Conservation (phyloP, 495 filamentous ascomycete species). For the Penicillium dipodomyicola region DNA sequence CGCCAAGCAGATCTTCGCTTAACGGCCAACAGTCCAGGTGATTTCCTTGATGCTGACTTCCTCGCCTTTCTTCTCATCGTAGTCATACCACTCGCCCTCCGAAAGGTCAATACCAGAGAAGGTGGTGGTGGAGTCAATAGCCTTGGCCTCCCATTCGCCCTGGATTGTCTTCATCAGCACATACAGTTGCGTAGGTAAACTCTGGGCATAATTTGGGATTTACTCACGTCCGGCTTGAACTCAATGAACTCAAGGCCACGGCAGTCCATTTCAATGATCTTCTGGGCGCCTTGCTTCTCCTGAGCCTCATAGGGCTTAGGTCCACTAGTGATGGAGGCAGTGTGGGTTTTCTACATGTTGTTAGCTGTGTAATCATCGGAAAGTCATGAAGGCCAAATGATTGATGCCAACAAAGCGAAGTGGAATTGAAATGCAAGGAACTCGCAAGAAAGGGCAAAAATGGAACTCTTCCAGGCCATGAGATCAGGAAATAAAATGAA, state of each 20-base stretch:
- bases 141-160: slow-evolving; percentile 88
- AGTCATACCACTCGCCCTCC: slow-evolving; percentile 90
- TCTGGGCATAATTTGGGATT: neutral
- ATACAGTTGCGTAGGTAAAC: neutral
- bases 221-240: slow-evolving; percentile 78
- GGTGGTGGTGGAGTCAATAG: slow-evolving; percentile 69
- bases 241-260: slow-evolving; percentile 88
- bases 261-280: slow-evolving; percentile 87
- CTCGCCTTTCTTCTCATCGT: slow-evolving; percentile 75
- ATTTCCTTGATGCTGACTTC: slow-evolving; percentile 91
- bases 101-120: slow-evolving; percentile 77
- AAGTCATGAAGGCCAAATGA: neutral
- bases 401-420: neutral
- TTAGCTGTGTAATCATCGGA: neutral
- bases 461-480: too few relatives aligned
- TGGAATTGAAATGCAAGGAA: neutral
- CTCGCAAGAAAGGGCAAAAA: neutral
- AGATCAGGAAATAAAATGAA: neutral
- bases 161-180: slow-evolving; percentile 26
- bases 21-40: slow-evolving; percentile 73
- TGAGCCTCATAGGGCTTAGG: slow-evolving; percentile 64
- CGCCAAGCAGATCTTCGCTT: neutral
- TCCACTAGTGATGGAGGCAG: slow-evolving; percentile 65
- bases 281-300: slow-evolving; percentile 64
- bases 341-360: slow-evolving; percentile 55